A percentile compares a stretch with the other conserved stretches of the same genome.
phyloP scores from a whole-genome alignment of 2,329 filamentous ascomycete genomes.

The Diaporthe capsici region DNA sequence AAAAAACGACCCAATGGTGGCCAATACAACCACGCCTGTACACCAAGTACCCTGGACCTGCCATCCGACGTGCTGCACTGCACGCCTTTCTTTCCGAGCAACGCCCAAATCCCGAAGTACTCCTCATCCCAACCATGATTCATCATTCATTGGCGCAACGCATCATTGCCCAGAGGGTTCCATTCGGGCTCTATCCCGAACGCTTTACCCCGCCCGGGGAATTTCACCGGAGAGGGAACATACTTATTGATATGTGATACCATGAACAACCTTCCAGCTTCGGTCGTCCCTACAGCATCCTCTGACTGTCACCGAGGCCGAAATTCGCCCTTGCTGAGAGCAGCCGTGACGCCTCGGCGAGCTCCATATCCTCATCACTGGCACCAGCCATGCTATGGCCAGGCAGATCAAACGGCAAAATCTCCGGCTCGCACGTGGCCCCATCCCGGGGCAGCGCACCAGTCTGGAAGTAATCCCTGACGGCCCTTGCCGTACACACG shows the following conservation, averaged over 20 bases:
- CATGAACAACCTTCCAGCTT: accelerated
- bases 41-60: not conserved
- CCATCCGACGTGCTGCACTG: not conserved
- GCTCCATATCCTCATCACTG: constrained; percentile 22
- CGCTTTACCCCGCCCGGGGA: not conserved
- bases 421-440: constrained; percentile 62
- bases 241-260: too few relatives aligned
- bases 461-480: constrained; percentile 61
- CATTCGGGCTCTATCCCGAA: not conserved
- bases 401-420: constrained; percentile 56
- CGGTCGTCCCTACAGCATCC: not conserved
- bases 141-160: constrained; percentile 14
- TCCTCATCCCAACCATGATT: constrained; percentile 6
- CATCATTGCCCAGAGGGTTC: not conserved
- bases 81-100: not conserved
- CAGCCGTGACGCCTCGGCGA: constrained; percentile 36
- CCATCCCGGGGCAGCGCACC: constrained; percentile 59
- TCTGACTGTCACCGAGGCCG: not conserved
- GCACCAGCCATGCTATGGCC: not conserved
- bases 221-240: not conserved
- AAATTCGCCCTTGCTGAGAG: constrained; percentile 38
- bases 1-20: not conserved
- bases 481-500: constrained; percentile 57
- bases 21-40: not conserved
- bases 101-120: constrained; percentile 21